Evolutionary conservation across 768 basidiomycete species (phyloP), one percentile per base, ranked within the genome.

Genomic region (Tulasnella sp.): DNA sequence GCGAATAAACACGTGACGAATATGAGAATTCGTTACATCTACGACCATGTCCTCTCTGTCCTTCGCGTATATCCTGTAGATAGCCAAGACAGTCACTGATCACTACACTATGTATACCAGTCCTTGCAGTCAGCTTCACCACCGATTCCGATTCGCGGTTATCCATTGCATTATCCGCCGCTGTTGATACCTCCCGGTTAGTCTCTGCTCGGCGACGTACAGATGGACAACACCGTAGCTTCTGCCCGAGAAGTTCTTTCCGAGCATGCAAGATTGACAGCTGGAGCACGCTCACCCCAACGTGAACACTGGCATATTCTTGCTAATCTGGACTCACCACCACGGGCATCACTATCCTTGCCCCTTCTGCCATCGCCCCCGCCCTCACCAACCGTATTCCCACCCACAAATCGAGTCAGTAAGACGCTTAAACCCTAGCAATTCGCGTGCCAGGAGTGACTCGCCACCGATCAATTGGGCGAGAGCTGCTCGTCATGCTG

Each of bases 401-500:
- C 52, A 35, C 12, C 27, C 36, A 19, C 36, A 31, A 40, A 55
- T 31, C 21, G 39, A 32, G 23, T 34, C 27, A 2, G 46, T 19
- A 34, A 25, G 23, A 4, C 32, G 25, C 29, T 23, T 14, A 15
- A 32, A 27, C 34, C 51, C 7, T 17, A 19, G n/a, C 55, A 46
- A 14, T 32, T 29, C 4, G 23, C 55, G 32, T 36, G 37, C 6
- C 5, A 27, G 55, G 19, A 52, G 69, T 68, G 78, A 80, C 53
- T 65, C 80, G 4, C 77, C 82, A 0, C 81, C 81, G n/a, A 76
- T 80, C 5, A 91, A 91, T 66, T 78, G 80, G 3, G 84, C 85
- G 0, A 77, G 86, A 3, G 71, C 78, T 5, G 74, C 77, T 19
- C 75, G 84, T 34, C 90, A 88, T 62, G n/a, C n/a, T n/a, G n/a